Evolutionary conservation across 352 stramenopile genomes (phyloP).

Genomic region (Phytophthora vignae): DNA sequence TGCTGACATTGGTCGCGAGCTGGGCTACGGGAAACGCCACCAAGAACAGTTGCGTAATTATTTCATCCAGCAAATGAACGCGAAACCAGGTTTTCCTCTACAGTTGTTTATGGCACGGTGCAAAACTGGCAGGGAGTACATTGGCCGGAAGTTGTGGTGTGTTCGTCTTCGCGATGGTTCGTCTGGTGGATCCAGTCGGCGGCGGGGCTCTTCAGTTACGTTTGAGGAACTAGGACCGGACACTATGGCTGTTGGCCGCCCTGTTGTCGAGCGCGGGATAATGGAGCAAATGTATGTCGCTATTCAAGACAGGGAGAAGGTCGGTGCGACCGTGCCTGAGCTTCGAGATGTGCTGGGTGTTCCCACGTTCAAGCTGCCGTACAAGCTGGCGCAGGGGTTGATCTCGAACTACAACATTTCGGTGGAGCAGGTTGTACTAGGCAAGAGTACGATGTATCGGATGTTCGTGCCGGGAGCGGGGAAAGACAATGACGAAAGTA

Average conservation of each 20-base stretch:
- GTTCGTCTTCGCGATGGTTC: slow-evolving; percentile 54
- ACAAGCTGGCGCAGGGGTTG: slow-evolving; percentile 80
- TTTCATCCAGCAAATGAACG: slow-evolving; percentile 80
- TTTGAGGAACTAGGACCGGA: slow-evolving; percentile 38
- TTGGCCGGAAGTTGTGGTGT: slow-evolving; percentile 84
- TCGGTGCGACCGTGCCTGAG: slow-evolving; percentile 80
- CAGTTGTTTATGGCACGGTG: slow-evolving; percentile 86
- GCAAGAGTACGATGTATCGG: slow-evolving; percentile 87
- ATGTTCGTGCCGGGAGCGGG: slow-evolving; percentile 64
- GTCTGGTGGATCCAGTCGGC: slow-evolving; percentile 5
- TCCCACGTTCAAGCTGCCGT: slow-evolving; percentile 86
- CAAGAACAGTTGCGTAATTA: slow-evolving; percentile 87
- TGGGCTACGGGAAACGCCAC: slow-evolving; percentile 78
- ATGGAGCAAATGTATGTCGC: slow-evolving; percentile 83
- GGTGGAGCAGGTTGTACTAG: slow-evolving; percentile 80
- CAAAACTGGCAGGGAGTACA: slow-evolving; percentile 65
- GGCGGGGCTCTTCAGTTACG: slow-evolving; percentile 16
- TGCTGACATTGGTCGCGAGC: slow-evolving; percentile 84
- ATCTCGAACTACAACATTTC: slow-evolving; percentile 85
- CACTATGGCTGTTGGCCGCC: slow-evolving; percentile 30
- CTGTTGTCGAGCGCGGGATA: slow-evolving; percentile 74
- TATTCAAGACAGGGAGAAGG: slow-evolving; percentile 57
- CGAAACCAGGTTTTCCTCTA: slow-evolving; percentile 64
- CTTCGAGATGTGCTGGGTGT: slow-evolving; percentile 81
- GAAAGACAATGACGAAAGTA: slow-evolving; percentile 5